Evolutionary conservation across 1,284 basidiomycete species (phyloP).

Genomic region (Volvariella surrecta): DNA sequence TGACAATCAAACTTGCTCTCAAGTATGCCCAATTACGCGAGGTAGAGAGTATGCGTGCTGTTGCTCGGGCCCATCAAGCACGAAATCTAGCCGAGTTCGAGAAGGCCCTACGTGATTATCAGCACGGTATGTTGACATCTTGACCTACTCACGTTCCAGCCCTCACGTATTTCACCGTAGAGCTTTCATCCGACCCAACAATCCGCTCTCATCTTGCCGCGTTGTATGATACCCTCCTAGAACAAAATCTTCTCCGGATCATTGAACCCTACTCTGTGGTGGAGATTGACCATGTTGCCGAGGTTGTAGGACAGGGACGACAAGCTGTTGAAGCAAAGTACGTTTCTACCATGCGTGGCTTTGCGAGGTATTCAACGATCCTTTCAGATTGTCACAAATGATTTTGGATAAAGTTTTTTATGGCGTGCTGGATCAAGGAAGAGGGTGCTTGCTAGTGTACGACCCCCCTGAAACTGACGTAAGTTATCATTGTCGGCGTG

Average conservation of each 20-base stretch:
- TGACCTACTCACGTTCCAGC: not conserved
- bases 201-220: slow-evolving; percentile 91
- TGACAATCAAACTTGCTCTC: slow-evolving; percentile 81
- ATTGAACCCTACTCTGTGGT: slow-evolving; percentile 94
- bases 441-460: slow-evolving; percentile 87
- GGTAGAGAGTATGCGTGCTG: slow-evolving; percentile 92
- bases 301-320: slow-evolving; percentile 83
- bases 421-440: slow-evolving; percentile 92
- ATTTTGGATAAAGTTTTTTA: slow-evolving; percentile 94
- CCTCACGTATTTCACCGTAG: slow-evolving; percentile 32
- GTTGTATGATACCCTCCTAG: slow-evolving; percentile 90
- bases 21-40: slow-evolving; percentile 81
- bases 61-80: slow-evolving; percentile 89
- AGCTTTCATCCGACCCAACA: slow-evolving; percentile 89
- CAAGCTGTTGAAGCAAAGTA: slow-evolving; percentile 94
- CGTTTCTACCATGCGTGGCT: slow-evolving; percentile 18
- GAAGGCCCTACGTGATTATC: slow-evolving; percentile 80
- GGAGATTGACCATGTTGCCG: slow-evolving; percentile 85
- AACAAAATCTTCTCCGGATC: slow-evolving; percentile 91
- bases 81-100: slow-evolving; percentile 89
- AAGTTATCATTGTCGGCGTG: slow-evolving; percentile 20
- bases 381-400: slow-evolving; percentile 85
- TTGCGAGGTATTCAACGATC: slow-evolving; percentile 1
- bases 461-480: slow-evolving; percentile 82
- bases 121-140: slow-evolving; percentile 52